Evolutionary conservation across 2,329 filamentous ascomycete species (phyloP).

Genomic region (Penicillium concentricum): DNA sequence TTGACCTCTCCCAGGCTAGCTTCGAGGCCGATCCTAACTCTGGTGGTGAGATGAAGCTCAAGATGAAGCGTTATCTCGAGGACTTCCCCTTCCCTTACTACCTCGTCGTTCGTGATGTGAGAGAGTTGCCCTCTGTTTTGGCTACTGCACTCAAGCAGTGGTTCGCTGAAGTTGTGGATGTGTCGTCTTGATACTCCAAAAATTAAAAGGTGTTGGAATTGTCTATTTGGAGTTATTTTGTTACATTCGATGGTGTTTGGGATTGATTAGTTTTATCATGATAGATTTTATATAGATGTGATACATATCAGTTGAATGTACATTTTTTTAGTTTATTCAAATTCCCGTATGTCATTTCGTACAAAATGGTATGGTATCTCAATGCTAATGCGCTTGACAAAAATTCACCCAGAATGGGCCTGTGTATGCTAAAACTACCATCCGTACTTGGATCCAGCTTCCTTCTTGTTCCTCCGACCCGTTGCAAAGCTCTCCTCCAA

Average conservation of each 20-base stretch:
- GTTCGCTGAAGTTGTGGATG: conserved; percentile 72
- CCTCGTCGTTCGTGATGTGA: conserved; percentile 86
- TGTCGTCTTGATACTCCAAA: conserved; percentile 31
- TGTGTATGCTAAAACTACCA: conserved; percentile 54
- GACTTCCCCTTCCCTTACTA: conserved; percentile 98
- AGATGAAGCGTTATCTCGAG: conserved; percentile 88
- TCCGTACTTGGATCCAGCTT: conserved; percentile 80
- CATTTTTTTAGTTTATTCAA: not conserved
- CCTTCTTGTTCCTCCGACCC: conserved; percentile 74
- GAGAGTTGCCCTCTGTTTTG: conserved; percentile 84
- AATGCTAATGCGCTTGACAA: conserved; percentile 9
- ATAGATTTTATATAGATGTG: conserved; percentile 13
- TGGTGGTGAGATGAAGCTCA: conserved; percentile 63
- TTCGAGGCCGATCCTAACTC: conserved; percentile 67
- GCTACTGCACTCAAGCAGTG: conserved; percentile 88
- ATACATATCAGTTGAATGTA: conserved; percentile 3
- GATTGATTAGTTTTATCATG: conserved; percentile 10
- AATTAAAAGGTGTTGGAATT: conserved; percentile 17
- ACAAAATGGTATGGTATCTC: conserved; percentile 13
- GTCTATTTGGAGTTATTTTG: conserved; percentile 20
- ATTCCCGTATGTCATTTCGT: not conserved
- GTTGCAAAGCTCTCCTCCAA: conserved; percentile 89
- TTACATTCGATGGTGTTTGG: conserved; percentile 17
- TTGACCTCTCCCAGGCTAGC: conserved; percentile 83
- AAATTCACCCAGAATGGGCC: not conserved